Evolutionary conservation across 768 basidiomycete species (phyloP).

Genomic region (Xerocomus spinulosus): DNA sequence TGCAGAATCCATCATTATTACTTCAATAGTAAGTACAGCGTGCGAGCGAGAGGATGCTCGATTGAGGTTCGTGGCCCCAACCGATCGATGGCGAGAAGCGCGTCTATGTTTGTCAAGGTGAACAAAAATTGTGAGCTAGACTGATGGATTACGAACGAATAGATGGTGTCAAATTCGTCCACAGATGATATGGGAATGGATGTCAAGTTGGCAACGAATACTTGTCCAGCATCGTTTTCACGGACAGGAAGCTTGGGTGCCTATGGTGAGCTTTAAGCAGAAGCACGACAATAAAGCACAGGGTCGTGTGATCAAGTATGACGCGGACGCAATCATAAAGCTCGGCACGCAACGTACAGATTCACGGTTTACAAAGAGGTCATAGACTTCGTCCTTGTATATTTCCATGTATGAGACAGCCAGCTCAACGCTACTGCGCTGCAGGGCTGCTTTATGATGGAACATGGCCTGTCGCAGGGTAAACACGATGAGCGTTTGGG

Average conservation of each 20-base stretch:
- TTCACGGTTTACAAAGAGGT: slow-evolving; percentile 71
- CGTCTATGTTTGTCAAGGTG: slow-evolving; percentile 36
- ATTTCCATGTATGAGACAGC: slow-evolving; percentile 83
- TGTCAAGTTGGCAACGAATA: slow-evolving; percentile 51
- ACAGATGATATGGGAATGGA: slow-evolving; percentile 35
- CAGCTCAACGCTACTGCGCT: slow-evolving; percentile 43
- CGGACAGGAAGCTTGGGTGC: slow-evolving; percentile 52
- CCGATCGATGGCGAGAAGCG: slow-evolving; percentile 74
- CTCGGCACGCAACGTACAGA: slow-evolving; percentile 41
- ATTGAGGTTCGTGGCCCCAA: slow-evolving; percentile 84
- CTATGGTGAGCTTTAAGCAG: slow-evolving; percentile 24
- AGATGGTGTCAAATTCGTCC: slow-evolving; percentile 47
- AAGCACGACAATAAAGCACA: background rate
- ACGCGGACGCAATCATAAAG: background rate
- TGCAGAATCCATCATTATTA: slow-evolving; percentile 50
- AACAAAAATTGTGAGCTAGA: background rate
- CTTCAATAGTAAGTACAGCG: slow-evolving; percentile 75
- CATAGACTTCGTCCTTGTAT: slow-evolving; percentile 88
- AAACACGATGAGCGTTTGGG: no score
- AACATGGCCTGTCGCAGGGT: slow-evolving; percentile 52
- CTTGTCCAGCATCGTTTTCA: slow-evolving; percentile 48
- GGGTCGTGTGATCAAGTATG: background rate
- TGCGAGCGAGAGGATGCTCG: slow-evolving; percentile 83
- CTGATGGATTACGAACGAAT: slow-evolving; percentile 35
- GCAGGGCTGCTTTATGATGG: slow-evolving; percentile 39